Percentiles rank a stretch among this genome's conserved stretches.
Evolutionary conservation across 805 yeast species (phyloP).

Genomic region (Myxozyma vanderwaltii): DNA sequence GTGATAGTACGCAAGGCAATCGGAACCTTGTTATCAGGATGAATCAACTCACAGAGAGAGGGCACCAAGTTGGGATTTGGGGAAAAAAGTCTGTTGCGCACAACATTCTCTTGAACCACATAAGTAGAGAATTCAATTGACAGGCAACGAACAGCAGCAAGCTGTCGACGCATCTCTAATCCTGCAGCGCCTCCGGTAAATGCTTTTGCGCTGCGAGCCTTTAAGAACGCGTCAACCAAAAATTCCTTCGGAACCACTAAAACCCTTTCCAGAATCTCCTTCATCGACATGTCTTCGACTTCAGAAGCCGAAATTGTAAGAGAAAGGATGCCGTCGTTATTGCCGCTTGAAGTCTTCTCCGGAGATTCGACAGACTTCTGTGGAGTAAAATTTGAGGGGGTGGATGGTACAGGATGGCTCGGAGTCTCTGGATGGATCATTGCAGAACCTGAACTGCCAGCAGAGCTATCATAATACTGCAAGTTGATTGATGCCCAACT

Average conservation of each 20-base stretch:
- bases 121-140: conserved; percentile 67
- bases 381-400: conserved; percentile 18
- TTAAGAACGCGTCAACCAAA: conserved; percentile 64
- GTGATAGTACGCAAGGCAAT: conserved; percentile 60
- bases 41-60: conserved; percentile 69
- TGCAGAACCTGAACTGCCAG: not conserved
- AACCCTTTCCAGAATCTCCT: conserved; percentile 34
- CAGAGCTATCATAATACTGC: conserved; percentile 36
- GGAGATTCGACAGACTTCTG: not conserved
- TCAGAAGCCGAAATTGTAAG: conserved; percentile 59
- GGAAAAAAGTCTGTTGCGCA: conserved; percentile 68
- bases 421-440: conserved; percentile 12
- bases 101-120: conserved; percentile 57
- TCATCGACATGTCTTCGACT: conserved; percentile 50
- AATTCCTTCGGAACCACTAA: conserved; percentile 54
- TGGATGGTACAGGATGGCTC: conserved; percentile 4
- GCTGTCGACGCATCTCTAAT: conserved; percentile 56
- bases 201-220: conserved; percentile 69
- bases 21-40: conserved; percentile 62
- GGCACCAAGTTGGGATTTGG: conserved; percentile 70
- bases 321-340: conserved; percentile 50
- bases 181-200: conserved; percentile 62
- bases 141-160: conserved; percentile 64
- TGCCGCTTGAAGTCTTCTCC: not conserved
- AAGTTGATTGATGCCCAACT: conserved; percentile 36